Evolutionary conservation across 306 rosid genomes (phyloP), one percentile per base, ranked within the genome.

Genomic region (Nissolia schottii): DNA sequence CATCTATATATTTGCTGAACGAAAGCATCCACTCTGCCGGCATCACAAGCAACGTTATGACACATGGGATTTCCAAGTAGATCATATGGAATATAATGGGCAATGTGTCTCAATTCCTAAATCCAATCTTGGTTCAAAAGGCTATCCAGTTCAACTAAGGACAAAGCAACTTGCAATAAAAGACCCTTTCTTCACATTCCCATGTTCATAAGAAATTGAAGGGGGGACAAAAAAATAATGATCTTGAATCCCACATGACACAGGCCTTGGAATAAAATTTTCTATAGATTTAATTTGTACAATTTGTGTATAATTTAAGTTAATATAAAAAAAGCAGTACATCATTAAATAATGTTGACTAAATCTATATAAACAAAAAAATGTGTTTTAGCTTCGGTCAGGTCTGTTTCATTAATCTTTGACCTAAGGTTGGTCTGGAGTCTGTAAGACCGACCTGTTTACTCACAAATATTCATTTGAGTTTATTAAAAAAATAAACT

Each of bases 41-140:
- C 18, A 57, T 38, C 35, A 41, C 81, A 81, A 81, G 85, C 81
- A 71, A 76, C 20, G 37, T 35, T 56, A 32, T 63, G 50, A 50
- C 31, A 50, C 31, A 25, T 14, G 14, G 25, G 23, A 14, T 72
- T 66, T 72, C 48, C 8, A 48, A 9, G 15, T 29, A 59, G 14
- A 9, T 12, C 27, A 1, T 1, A 57, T 24, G n/a, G n/a, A n/a
- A n/a, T n/a, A n/a, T n/a, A n/a, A 57, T 54, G 28, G 62, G 51
- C 7, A 2, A 5, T 54, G 55, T 38, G 14, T 49, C 51, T 69
- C 61, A 32, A 8, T 25, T 28, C 11, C 19, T 13, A 27, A 27
- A 56, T 19, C 51, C 51, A 38, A 63, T 5, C 19, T 1, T 22
- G 51, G 49, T 8, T 32, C 16, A 60, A 60, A n/a, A 20, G 5